Evolutionary conservation across 495 filamentous ascomycete genomes (phyloP).

Genomic region (Penicillium macrosclerotiorum): DNA sequence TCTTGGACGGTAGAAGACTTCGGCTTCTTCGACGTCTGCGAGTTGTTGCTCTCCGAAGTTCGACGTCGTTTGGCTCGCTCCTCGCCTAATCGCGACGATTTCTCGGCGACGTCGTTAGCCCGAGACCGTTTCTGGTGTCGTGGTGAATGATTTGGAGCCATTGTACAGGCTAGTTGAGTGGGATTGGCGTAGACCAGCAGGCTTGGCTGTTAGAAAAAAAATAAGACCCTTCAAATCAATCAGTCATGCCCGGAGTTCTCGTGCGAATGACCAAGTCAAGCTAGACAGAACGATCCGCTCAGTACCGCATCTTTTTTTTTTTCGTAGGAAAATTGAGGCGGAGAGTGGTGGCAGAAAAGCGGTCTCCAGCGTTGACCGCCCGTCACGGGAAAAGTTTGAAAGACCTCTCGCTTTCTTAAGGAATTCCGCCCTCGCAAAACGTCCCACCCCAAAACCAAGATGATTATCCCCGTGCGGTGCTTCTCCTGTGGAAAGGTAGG

Average conservation of each 20-base stretch:
- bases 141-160: slow-evolving; percentile 20
- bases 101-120: slow-evolving; percentile 32
- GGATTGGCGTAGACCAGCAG: not conserved
- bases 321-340: slow-evolving; percentile 16
- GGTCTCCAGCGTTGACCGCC: slow-evolving; percentile 9
- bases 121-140: slow-evolving; percentile 37
- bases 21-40: not conserved
- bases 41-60: slow-evolving; percentile 22
- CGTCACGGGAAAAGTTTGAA: slow-evolving; percentile 21
- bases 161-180: slow-evolving; percentile 2
- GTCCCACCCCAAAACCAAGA: slow-evolving; percentile 41
- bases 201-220: not conserved
- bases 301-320: slow-evolving; percentile 18
- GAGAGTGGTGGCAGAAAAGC: slow-evolving; percentile 19
- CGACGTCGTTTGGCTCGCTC: slow-evolving; percentile 36
- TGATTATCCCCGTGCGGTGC: slow-evolving; percentile 98
- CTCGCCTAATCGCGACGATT: slow-evolving; percentile 16
- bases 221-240: not conserved
- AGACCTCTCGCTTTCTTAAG: slow-evolving; percentile 17
- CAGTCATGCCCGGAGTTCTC: not conserved
- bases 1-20: not conserved
- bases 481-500: slow-evolving; percentile 97
- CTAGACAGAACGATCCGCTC: not conserved
- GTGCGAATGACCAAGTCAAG: not conserved
- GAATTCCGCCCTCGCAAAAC: no score